Evolutionary conservation across 805 yeast species (phyloP), one percentile per base, ranked within the genome.

Genomic region (Metschnikowia gruessii): DNA sequence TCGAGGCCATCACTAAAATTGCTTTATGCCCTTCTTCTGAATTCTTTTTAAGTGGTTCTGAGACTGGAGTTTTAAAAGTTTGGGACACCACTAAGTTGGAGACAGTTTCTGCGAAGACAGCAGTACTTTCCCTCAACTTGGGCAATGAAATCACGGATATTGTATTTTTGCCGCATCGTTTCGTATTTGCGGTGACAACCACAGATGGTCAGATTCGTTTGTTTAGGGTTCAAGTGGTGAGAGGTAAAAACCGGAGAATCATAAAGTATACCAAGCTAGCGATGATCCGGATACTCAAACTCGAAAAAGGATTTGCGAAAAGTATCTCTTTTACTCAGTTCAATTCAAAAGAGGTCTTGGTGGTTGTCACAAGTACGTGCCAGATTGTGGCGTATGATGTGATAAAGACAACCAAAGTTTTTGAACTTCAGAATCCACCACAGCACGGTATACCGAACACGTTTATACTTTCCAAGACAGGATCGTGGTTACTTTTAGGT

Each of bases 71-170:
- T 1, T 57, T 94, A 33, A 84, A 81, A 52, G 64, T 92, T 0
- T 94, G 97, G 97, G 95, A 88, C 58, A 64, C 83, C 0, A 57
- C 68, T 9, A 79, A 81, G 48, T 65, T 91, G 31, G 88, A 83
- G 43, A 77, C 76, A 45, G 85, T 84, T 78, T 82, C 3, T 67
- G 77, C 9, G 76, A 77, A 26, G 67, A 75, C 49, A 8, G 51
- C 51, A 4, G 42, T 21, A 3, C 44, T 52, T 16, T 66, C 77
- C 1, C 59, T 77, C 1, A 74, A 77, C 34, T 63, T 83, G 39
- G 76, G 76, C 0, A 69, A 80, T 0, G 51, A 80, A 0, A 72
- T 88, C 6, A 71, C 75, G 0, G 66, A 72, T 11, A 63, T 87
- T 12, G 57, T 63, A 16, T 81, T 83, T 52, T 61, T 87, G 50